A percentile compares a stretch with the other conserved stretches of the same genome.
Conservation (phyloP, 345 rosid genomes). For the Arabidopsis arenosa region DNA sequence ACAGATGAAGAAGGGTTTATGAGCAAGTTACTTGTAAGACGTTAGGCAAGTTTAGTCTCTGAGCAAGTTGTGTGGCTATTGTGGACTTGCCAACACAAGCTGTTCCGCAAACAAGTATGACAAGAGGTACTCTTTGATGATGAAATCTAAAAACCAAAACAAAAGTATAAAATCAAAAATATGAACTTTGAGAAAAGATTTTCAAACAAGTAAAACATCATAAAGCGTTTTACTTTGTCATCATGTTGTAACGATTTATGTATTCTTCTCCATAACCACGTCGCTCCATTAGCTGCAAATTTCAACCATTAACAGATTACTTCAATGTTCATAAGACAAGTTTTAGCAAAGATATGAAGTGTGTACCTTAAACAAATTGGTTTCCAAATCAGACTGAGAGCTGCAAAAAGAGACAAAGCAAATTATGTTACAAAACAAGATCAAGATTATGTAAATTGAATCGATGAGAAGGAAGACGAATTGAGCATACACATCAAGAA, state of each 20-base stretch:
- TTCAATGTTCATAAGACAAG: not conserved
- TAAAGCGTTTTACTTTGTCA: constrained; percentile 69
- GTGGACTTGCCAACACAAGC: constrained; percentile 99
- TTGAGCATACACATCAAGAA: constrained; percentile 85
- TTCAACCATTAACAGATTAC: constrained; percentile 27
- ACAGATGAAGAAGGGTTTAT: not conserved
- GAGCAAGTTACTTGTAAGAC: constrained; percentile 75
- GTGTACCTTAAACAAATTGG: constrained; percentile 77
- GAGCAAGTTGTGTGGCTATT: constrained; percentile 97
- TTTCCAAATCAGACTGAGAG: constrained; percentile 92
- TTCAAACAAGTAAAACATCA: not conserved
- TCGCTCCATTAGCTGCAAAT: constrained; percentile 87
- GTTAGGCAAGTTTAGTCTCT: constrained; percentile 95
- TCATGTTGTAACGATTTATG: constrained; percentile 91
- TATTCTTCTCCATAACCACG: constrained; percentile 91
- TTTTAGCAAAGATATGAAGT: not conserved
- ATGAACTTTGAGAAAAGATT: not conserved
- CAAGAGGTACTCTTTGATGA: constrained; percentile 97
- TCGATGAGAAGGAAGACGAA: not conserved
- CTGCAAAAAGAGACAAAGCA: constrained; percentile 51
- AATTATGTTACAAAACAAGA: not conserved
- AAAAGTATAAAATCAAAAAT: not conserved
- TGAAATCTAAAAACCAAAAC: constrained; percentile 65
- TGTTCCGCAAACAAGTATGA: constrained; percentile 98
- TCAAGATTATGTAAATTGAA: constrained; percentile 6